Conservation (phyloP, 345 rosid genomes). For the Conringia planisiliqua region DNA sequence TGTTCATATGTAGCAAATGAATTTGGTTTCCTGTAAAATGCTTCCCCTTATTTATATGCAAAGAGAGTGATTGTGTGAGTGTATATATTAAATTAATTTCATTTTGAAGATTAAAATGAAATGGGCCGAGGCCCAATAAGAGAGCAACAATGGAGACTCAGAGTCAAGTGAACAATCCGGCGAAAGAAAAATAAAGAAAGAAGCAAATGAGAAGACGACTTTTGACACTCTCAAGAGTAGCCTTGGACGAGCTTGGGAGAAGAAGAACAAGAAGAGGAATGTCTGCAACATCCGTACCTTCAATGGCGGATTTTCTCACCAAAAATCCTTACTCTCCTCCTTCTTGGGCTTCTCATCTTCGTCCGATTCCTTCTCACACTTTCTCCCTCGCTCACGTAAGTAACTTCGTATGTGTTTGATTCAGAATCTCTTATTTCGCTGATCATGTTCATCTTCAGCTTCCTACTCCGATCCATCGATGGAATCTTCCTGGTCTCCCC, state of each 20-base stretch:
- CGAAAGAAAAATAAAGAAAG: not conserved
- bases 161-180: not conserved
- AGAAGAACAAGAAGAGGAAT: conserved; percentile 8
- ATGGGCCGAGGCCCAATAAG: conserved; percentile 12
- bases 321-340: conserved; percentile 58
- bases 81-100: not conserved
- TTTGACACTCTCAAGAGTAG: conserved; percentile 7
- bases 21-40: not conserved
- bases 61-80: not conserved
- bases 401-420: not conserved
- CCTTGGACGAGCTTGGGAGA: not conserved
- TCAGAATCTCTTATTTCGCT: not conserved
- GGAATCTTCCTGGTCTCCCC: conserved; percentile 88
- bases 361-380: conserved; percentile 50
- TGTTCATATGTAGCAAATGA: not conserved
- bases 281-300: conserved; percentile 31
- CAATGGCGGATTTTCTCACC: conserved; percentile 49
- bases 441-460: conserved; percentile 36
- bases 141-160: not conserved
- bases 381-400: conserved; percentile 70
- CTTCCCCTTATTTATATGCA: not conserved
- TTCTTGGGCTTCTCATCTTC: conserved; percentile 73
- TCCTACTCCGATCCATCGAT: conserved; percentile 84
- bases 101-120: not conserved
- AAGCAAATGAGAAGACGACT: conserved; percentile 10